Evolutionary conservation across 345 rosid species (phyloP).

Genomic region (Ricinus communis): DNA sequence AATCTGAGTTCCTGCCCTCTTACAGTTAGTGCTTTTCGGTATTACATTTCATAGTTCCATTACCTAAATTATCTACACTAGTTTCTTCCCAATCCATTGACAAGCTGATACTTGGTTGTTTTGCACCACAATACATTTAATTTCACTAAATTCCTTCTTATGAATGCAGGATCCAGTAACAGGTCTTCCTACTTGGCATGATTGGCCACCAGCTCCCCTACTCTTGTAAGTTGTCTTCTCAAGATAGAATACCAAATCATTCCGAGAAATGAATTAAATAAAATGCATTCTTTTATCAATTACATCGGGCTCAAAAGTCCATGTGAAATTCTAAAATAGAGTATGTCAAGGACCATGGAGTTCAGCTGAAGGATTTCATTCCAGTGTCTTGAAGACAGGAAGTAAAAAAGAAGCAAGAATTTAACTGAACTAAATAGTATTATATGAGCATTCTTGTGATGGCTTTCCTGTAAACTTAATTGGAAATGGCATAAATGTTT

Average conservation of each 20-base stretch:
- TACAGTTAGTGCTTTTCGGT: conserved; percentile 46
- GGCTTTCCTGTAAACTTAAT: not conserved
- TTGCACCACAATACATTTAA: not conserved
- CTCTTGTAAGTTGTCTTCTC: conserved; percentile 58
- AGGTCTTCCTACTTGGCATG: conserved; percentile 71
- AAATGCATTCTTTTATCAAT: not conserved
- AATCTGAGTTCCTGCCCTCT: conserved; percentile 78
- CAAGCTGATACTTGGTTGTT: not conserved
- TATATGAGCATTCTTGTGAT: not conserved
- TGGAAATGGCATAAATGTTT: not conserved
- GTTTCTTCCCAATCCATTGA: not conserved
- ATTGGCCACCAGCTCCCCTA: conserved; percentile 57
- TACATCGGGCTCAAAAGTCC: conserved; percentile 1
- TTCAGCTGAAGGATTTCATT: not conserved
- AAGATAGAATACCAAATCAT: not conserved
- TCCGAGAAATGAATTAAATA: not conserved
- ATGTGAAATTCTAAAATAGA: not conserved
- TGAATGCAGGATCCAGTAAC: conserved; percentile 84
- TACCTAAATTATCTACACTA: not conserved
- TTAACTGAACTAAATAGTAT: not conserved
- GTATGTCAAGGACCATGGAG: not conserved
- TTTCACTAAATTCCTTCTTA: not conserved
- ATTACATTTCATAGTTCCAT: conserved; percentile 5
- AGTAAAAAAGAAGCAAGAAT: not conserved
- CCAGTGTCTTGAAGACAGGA: not conserved